Percentiles rank a stretch among this genome's conserved stretches.
Conservation (phyloP, 768 basidiomycete genomes). For the Mycena capillaripes region DNA sequence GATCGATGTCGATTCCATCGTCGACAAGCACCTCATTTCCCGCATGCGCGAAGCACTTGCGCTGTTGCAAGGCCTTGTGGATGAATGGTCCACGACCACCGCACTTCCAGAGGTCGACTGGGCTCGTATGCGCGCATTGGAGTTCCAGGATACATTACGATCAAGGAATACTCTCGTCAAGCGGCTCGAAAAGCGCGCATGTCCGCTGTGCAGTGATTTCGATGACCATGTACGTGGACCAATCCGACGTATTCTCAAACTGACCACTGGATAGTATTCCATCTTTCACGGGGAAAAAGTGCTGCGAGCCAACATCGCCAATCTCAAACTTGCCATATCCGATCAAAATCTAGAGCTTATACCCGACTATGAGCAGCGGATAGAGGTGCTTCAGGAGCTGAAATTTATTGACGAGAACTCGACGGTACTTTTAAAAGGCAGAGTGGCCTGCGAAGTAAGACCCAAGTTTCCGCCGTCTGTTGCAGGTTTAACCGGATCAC, state of each 20-base stretch:
- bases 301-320: slow-evolving; percentile 79
- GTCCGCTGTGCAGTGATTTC: slow-evolving; percentile 77
- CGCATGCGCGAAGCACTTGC: slow-evolving; percentile 70
- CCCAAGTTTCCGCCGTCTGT: background rate
- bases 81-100: slow-evolving; percentile 67
- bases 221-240: slow-evolving; percentile 75
- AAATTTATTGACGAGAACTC: slow-evolving; percentile 97
- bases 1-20: slow-evolving; percentile 80
- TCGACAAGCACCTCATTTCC: slow-evolving; percentile 74
- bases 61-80: slow-evolving; percentile 62
- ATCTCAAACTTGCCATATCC: slow-evolving; percentile 88
- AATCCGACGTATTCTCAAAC: slow-evolving; percentile 8
- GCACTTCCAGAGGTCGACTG: slow-evolving; percentile 86
- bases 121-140: slow-evolving; percentile 84
- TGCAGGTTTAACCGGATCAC: background rate
- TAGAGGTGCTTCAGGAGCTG: slow-evolving; percentile 90
- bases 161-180: slow-evolving; percentile 65
- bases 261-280: slow-evolving; percentile 68
- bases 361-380: slow-evolving; percentile 96
- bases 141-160: slow-evolving; percentile 89
- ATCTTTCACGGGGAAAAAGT: slow-evolving; percentile 82
- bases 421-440: slow-evolving; percentile 94
- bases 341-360: slow-evolving; percentile 97
- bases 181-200: slow-evolving; percentile 59
- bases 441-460: slow-evolving; percentile 96